Percentiles rank a stretch among this genome's conserved stretches.
Evolutionary conservation across 2,329 filamentous ascomycete species (phyloP).

Genomic region (Penicillium occitanis): DNA sequence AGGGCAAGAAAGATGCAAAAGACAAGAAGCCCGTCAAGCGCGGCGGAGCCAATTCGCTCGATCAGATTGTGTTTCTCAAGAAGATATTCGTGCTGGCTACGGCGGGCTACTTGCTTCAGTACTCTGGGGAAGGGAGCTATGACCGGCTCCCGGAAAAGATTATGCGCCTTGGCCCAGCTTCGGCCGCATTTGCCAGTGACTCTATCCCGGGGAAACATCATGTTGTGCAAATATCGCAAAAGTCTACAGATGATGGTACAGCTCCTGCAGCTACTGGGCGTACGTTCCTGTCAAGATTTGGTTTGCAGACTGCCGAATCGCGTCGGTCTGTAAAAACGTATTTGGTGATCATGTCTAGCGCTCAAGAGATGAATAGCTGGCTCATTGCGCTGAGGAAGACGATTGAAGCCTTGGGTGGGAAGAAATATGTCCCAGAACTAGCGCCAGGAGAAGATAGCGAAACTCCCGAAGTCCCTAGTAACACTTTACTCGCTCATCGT

Average conservation of each 20-base stretch:
- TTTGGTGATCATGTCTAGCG: slow-evolving; percentile 45
- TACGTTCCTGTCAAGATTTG: slow-evolving; percentile 42
- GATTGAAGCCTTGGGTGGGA: slow-evolving; percentile 49
- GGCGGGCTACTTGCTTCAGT: slow-evolving; percentile 49
- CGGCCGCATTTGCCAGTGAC: slow-evolving; percentile 52
- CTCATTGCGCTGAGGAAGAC: slow-evolving; percentile 46
- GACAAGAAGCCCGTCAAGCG: slow-evolving; percentile 39
- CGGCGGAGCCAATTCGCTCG: slow-evolving; percentile 37
- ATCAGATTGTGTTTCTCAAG: slow-evolving; percentile 43
- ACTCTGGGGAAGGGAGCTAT: slow-evolving; percentile 45
- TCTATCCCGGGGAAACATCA: slow-evolving; percentile 51
- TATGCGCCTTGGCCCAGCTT: slow-evolving; percentile 46
- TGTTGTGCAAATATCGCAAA: slow-evolving; percentile 49
- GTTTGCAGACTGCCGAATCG: slow-evolving; percentile 36
- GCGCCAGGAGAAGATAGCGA: slow-evolving; percentile 26
- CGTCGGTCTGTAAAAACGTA: slow-evolving; percentile 41
- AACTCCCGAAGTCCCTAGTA: slow-evolving; percentile 6
- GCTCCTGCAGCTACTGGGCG: slow-evolving; percentile 29
- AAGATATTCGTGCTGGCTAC: slow-evolving; percentile 49
- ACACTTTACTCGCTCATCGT: slow-evolving; percentile 3
- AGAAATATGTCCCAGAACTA: slow-evolving; percentile 42
- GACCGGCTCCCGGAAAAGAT: slow-evolving; percentile 51
- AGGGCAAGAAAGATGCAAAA: slow-evolving; percentile 38
- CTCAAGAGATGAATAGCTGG: slow-evolving; percentile 49
- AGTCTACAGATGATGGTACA: slow-evolving; percentile 33